Evolutionary conservation across 2,329 filamentous ascomycete genomes (phyloP), one percentile per base, ranked within the genome.

Genomic region (Cladosporium sp.): DNA sequence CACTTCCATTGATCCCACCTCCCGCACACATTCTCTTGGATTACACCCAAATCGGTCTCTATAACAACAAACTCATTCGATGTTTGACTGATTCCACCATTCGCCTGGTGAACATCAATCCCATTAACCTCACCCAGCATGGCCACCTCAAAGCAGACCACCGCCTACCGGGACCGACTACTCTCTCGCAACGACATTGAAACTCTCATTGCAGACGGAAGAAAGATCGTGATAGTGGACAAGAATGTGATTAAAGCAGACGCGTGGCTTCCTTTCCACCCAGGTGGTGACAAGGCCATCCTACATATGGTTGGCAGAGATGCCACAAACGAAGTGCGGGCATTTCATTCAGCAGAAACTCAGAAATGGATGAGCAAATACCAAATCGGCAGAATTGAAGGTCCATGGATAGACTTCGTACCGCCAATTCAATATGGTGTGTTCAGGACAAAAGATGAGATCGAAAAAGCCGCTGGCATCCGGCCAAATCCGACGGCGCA

Each of bases 321-420:
- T 68, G 94, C 92, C 59, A 97, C 94, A 13, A 93, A 97, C 77
- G 95, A 98, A 79, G 89, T 98, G 67, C 92, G 90, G 77, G 91
- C 89, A 92, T 97, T 97, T 34, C 95, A 99, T 78, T 97, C 94
- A 0, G 71, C 81, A 49, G 90, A 93, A 74, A 89, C 95, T 18
- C 87, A 87, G 71, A 78, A 87, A 66, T 86, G 87, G 71, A 97
- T 97, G 92, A 79, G 86, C 66, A 86, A 86, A 68, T 98, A 93
- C 76, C 88, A 91, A 69, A 92, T 98, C 73, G 95, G 95, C 53
- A 86, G 84, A 68, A 87, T 96, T 65, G 86, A 95, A 74, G 91
- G 92, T 32, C 82, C 81, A 67, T 99, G 95, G 95, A 81, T 82
- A 67, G 97, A 97, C 77, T 96, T 97, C 75, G 74, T 91, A 7